phyloP scores from a whole-genome alignment of 2,329 filamentous ascomycete genomes.

The Aspergillus oerlinghausenensis region DNA sequence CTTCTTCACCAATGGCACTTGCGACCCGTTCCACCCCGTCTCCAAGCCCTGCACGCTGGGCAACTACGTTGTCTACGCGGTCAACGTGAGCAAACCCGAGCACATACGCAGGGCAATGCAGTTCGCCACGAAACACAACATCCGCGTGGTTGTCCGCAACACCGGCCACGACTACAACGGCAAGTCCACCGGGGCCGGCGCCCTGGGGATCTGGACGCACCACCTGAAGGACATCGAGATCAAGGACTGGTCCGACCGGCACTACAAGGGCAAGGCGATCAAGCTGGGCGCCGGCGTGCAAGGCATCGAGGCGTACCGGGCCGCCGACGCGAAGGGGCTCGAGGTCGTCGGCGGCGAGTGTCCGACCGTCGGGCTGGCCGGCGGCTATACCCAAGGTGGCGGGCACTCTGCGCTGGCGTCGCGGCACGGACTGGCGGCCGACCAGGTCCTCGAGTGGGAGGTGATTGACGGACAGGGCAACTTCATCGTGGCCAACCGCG shows the following conservation, averaged over 20 bases:
- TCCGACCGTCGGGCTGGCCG: constrained; percentile 54
- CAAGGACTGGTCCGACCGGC: constrained; percentile 29
- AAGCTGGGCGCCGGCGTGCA: constrained; percentile 53
- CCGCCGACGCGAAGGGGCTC: constrained; percentile 43
- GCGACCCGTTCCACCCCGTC: constrained; percentile 38
- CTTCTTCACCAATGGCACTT: constrained; percentile 37
- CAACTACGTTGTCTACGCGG: constrained; percentile 30
- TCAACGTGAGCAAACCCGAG: constrained; percentile 27
- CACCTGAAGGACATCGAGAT: constrained; percentile 27
- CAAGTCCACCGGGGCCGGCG: constrained; percentile 58
- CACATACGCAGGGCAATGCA: constrained; percentile 23
- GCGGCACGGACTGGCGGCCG: constrained; percentile 55
- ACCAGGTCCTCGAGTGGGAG: constrained; percentile 54
- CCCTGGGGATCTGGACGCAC: constrained; percentile 30
- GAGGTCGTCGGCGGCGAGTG: constrained; percentile 53
- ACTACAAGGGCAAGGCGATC: constrained; percentile 51
- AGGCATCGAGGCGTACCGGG: constrained; percentile 46
- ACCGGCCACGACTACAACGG: constrained; percentile 46
- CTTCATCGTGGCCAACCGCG: constrained; percentile 45
- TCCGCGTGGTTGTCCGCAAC: constrained; percentile 47
- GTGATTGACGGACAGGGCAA: constrained; percentile 52
- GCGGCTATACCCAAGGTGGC: constrained; percentile 58
- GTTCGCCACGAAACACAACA: constrained; percentile 46
- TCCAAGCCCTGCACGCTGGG: constrained; percentile 25
- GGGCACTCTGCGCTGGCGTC: constrained; percentile 54